phyloP scores from a whole-genome alignment of 345 rosid genomes.

The Carallia brachiata region DNA sequence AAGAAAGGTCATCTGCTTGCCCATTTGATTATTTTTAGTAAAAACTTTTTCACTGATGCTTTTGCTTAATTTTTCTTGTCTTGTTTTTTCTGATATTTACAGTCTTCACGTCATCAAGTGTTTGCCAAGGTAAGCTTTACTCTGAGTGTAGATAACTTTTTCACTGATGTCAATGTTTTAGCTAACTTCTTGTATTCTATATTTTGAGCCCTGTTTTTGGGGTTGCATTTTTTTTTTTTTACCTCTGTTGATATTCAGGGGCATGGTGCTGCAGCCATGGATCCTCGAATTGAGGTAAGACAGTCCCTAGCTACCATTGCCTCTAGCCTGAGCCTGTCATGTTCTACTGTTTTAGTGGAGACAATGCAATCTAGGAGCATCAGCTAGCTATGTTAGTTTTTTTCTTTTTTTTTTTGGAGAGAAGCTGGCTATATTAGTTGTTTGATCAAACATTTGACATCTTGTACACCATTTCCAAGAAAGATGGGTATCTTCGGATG shows the following conservation, averaged over 20 bases:
- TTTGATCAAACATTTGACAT: too few species aligned
- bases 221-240: not conserved
- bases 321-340: too few species aligned
- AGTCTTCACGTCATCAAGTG: constrained; percentile 5
- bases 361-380: too few species aligned
- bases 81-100: not conserved
- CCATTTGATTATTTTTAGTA: not conserved
- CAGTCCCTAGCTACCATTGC: not conserved
- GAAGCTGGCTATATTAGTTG: too few species aligned
- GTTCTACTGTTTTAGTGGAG: too few species aligned
- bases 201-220: not conserved
- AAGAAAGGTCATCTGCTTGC: constrained; percentile 17
- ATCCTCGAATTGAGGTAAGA: constrained; percentile 58
- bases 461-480: too few species aligned
- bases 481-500: too few species aligned
- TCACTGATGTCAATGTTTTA: not conserved
- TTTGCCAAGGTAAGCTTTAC: constrained; percentile 5
- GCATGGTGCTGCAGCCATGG: constrained; percentile 1
- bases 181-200: not conserved
- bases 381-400: too few species aligned
- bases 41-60: not conserved
- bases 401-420: too few species aligned
- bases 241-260: constrained; percentile 9
- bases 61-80: not conserved
- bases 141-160: not conserved